Conservation (phyloP, 441 rosid species). For the Corymbia calophylla region DNA sequence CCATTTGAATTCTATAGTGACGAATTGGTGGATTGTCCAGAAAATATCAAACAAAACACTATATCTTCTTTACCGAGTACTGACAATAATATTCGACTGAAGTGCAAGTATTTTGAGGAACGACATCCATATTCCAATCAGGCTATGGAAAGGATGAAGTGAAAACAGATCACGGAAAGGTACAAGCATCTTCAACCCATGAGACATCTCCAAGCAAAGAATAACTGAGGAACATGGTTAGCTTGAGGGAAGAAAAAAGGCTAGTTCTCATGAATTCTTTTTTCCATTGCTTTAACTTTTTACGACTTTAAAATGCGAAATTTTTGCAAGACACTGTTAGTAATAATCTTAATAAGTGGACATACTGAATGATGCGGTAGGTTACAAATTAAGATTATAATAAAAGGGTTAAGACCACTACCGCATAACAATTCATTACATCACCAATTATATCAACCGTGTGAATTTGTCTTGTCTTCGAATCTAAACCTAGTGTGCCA, state of each 20-base stretch:
- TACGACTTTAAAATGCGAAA: neutral
- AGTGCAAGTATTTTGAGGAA: neutral
- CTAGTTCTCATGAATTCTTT: neutral
- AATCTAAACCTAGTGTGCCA: too few relatives aligned
- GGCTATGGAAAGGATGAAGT: neutral
- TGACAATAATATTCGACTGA: neutral
- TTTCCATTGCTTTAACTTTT: neutral
- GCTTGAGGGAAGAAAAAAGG: neutral
- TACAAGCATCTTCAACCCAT: neutral
- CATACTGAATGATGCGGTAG: neutral
- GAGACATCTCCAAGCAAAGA: neutral
- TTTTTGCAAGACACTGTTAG: neutral
- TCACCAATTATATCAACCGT: neutral
- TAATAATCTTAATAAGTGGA: neutral
- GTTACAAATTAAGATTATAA: neutral
- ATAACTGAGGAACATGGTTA: neutral
- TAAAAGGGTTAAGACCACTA: neutral
- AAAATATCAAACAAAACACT: neutral
- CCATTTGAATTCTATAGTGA: neutral
- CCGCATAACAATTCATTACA: neutral
- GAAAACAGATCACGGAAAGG: neutral
- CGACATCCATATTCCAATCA: neutral
- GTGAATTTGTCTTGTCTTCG: neutral
- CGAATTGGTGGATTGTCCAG: rapidly evolving
- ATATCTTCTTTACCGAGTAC: neutral